Evolutionary conservation across 1,139 yeast genomes (phyloP).

Genomic region (Eremothecium coryli): DNA sequence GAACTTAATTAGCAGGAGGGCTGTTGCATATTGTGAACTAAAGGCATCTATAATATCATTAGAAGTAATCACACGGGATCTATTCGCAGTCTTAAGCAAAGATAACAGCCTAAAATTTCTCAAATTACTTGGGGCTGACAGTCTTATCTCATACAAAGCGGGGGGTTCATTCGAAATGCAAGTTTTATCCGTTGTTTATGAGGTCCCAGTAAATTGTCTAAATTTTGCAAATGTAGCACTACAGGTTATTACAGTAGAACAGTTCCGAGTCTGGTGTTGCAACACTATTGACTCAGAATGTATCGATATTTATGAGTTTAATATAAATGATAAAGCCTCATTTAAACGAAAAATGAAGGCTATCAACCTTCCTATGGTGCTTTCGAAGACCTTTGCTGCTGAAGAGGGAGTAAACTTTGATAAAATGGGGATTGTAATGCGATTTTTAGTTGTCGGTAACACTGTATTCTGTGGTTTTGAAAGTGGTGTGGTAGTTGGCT

Average conservation of each 20-base stretch:
- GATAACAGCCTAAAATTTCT: slow-evolving; percentile 24
- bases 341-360: slow-evolving; percentile 18
- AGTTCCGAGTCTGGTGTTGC: slow-evolving; percentile 21
- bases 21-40: slow-evolving; percentile 10
- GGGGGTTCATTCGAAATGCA: neutral
- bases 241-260: slow-evolving; percentile 7
- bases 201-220: slow-evolving; percentile 27
- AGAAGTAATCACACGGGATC: slow-evolving; percentile 9
- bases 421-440: slow-evolving; percentile 28
- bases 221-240: slow-evolving; percentile 27
- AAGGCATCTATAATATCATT: slow-evolving; percentile 15
- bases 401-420: slow-evolving; percentile 10
- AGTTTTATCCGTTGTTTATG: slow-evolving; percentile 15
- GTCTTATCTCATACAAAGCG: neutral
- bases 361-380: slow-evolving; percentile 14
- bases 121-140: slow-evolving; percentile 5
- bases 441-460: slow-evolving; percentile 12
- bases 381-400: slow-evolving; percentile 8
- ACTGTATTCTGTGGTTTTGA: slow-evolving; percentile 23
- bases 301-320: slow-evolving; percentile 24
- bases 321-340: slow-evolving; percentile 15
- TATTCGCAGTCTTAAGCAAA: slow-evolving; percentile 20
- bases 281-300: slow-evolving; percentile 26
- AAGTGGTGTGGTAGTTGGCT: slow-evolving; percentile 25
- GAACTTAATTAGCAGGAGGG: slow-evolving; percentile 26